These are phyloP conservation scores for Dillenia turbinata DNA, from an alignment of 164 flowering plant species.

Conservation along the genomic window DNA sequence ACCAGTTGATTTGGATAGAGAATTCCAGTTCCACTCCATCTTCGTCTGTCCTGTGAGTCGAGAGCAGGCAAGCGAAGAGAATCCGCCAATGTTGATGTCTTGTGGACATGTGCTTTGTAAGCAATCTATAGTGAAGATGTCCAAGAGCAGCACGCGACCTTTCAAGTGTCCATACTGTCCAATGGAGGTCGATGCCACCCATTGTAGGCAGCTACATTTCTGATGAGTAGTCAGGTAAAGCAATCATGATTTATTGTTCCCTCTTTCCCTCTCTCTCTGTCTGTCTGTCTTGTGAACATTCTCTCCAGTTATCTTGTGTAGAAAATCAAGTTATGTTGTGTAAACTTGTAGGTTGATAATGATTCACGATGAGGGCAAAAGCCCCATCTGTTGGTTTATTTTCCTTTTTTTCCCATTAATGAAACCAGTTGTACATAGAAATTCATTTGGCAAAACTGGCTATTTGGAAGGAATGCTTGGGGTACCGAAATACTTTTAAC, in stretches of 20 bases:
- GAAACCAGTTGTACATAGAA: slow-evolving; percentile 27
- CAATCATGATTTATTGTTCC: neutral
- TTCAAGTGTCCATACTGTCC: slow-evolving; percentile 97
- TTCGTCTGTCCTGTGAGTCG: slow-evolving; percentile 86
- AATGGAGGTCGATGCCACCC: slow-evolving; percentile 32
- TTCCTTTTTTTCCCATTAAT: slow-evolving; percentile 2
- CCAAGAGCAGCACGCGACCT: slow-evolving; percentile 50
- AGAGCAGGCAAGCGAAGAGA: slow-evolving; percentile 74
- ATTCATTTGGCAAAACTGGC: slow-evolving; percentile 14
- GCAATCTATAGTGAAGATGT: slow-evolving; percentile 72
- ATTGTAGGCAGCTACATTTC: slow-evolving; percentile 62
- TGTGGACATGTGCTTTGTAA: slow-evolving; percentile 91
- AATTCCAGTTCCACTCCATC: slow-evolving; percentile 77
- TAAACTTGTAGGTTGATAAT: neutral
- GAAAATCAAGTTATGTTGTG: slow-evolving; percentile 7
- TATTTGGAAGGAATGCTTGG: no score
- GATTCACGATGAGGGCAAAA: slow-evolving; percentile 5
- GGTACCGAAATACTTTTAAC: no score
- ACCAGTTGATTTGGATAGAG: slow-evolving; percentile 63
- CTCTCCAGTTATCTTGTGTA: neutral
- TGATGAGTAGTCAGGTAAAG: slow-evolving; percentile 19
- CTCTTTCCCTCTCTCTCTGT: slow-evolving; percentile 5
- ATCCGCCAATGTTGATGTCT: slow-evolving; percentile 83
- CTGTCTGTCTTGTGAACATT: neutral
- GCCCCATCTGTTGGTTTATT: slow-evolving; percentile 6